Conservation (phyloP, 2,329 filamentous ascomycete species). For the Phialemoniopsis sp. region DNA sequence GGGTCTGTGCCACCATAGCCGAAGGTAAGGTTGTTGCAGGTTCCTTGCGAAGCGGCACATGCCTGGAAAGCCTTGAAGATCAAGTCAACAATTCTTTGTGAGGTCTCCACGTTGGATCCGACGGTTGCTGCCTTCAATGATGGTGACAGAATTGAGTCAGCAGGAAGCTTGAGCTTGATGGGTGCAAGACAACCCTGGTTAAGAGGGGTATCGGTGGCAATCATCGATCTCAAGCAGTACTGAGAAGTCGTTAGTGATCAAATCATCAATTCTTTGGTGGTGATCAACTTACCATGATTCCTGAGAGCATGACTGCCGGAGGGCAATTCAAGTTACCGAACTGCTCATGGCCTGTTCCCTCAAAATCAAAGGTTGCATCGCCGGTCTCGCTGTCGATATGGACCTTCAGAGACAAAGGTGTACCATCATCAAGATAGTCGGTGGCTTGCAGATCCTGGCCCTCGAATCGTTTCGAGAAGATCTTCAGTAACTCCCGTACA, state of each 20-base stretch:
- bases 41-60: constrained; percentile 27
- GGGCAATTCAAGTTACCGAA: constrained; percentile 54
- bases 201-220: constrained; percentile 71
- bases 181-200: constrained; percentile 77
- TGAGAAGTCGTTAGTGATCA: too few species aligned
- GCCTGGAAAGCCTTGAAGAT: constrained; percentile 72
- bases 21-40: not conserved
- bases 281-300: constrained; percentile 50
- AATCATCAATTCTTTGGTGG: too few species aligned
- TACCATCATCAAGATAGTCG: constrained; percentile 73
- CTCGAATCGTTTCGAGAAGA: constrained; percentile 58
- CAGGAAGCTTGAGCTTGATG: constrained; percentile 65
- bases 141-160: constrained; percentile 65
- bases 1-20: not conserved
- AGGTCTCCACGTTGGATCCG: constrained; percentile 72
- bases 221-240: constrained; percentile 72
- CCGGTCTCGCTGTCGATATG: constrained; percentile 65
- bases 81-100: constrained; percentile 72
- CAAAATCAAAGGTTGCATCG: constrained; percentile 69
- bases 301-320: constrained; percentile 19
- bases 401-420: constrained; percentile 62
- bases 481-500: constrained; percentile 61
- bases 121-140: constrained; percentile 70
- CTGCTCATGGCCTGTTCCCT: constrained; percentile 65
- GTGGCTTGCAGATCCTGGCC: constrained; percentile 61